Evolutionary conservation across 179 eudicot species (phyloP), one percentile per base, ranked within the genome.

Genomic region (Amaranthus tricolor): DNA sequence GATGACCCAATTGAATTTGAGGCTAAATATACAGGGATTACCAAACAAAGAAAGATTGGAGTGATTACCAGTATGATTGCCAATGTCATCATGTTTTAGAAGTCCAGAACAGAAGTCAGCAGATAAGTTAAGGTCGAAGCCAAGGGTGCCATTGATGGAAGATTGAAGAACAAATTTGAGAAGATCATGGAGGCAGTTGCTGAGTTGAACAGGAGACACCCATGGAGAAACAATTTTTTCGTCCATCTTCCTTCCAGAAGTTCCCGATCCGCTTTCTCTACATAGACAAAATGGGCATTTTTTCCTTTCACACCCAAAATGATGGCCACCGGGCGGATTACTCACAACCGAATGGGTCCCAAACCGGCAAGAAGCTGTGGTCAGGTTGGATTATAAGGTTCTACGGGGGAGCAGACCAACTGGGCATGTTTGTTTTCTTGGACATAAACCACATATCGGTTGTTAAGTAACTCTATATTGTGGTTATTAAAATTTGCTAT

Each of bases 131-230:
- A 83, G 69, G 79, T 82, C 73, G 14, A 72, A 6, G 14, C 73
- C 85, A 9, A 77, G 86, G 64, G 76, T 76, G 76, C 76, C 83
- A 74, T 81, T 66, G 20, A 81, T 17, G 55, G 80, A 79, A 56
- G 88, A 83, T 3, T 74, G 40, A 13, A 88, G 86, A 9, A 84
- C 80, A 56, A 85, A 74, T 53, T 75, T 76, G 24, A 86, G 61
- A 9, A 88, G 74, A 15, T 86, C 77, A 66, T 86, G 78, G 9
- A 88, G 69, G 73, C 85, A 86, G 50, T 83, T 80, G 54, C 72
- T 64, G 13, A 82, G 79, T 61, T 84, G 62, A n/a, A 83, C 79
- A 12, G 82, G 67, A 43, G 74, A 57, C 4, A 62, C 57, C 15
- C 77, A 84, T 7, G 89, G 91, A 17, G 90, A 87, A 55, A 11